Conservation (phyloP, 495 filamentous ascomycete genomes). For the Xylaria grammica region DNA sequence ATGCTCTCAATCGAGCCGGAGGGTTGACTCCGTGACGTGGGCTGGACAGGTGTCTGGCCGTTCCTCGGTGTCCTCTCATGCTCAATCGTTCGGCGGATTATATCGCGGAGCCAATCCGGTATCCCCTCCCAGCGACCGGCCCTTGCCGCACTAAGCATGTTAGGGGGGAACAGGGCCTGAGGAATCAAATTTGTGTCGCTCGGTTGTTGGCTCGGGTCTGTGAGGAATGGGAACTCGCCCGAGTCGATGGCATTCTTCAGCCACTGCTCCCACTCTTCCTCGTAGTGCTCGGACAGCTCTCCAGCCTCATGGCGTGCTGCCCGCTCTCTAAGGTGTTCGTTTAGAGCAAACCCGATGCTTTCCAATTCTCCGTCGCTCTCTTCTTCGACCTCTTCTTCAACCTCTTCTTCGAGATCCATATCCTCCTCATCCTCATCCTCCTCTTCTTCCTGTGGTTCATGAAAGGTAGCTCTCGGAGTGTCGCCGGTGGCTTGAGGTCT, state of each 20-base stretch:
- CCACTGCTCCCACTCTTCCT: constrained; percentile 87
- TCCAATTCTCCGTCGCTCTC: constrained; percentile 70
- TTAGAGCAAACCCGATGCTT: constrained; percentile 74
- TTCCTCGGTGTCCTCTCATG: constrained; percentile 22
- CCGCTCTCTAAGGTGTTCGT: constrained; percentile 72
- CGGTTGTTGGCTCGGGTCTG: constrained; percentile 42
- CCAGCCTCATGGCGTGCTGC: constrained; percentile 66
- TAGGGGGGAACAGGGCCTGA: constrained; percentile 47
- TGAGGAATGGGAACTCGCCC: constrained; percentile 52
- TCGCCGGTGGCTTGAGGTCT: constrained; percentile 44
- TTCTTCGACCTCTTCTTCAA: constrained; percentile 56
- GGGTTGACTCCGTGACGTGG: neutral
- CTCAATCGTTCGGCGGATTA: constrained; percentile 49
- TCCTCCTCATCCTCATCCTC: constrained; percentile 59
- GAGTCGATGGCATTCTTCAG: constrained; percentile 77
- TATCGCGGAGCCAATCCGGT: constrained; percentile 53
- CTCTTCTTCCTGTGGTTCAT: constrained; percentile 40
- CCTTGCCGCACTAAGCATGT: constrained; percentile 50
- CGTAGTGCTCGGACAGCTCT: constrained; percentile 66
- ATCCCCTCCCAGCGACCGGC: constrained; percentile 59
- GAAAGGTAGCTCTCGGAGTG: constrained; percentile 39
- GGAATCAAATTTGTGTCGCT: constrained; percentile 38
- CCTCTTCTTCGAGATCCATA: constrained; percentile 53
- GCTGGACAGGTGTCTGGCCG: neutral
- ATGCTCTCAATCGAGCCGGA: neutral